phyloP scores from a whole-genome alignment of 73 alveolate genomes.

The Paraurostyla sp. region DNA sequence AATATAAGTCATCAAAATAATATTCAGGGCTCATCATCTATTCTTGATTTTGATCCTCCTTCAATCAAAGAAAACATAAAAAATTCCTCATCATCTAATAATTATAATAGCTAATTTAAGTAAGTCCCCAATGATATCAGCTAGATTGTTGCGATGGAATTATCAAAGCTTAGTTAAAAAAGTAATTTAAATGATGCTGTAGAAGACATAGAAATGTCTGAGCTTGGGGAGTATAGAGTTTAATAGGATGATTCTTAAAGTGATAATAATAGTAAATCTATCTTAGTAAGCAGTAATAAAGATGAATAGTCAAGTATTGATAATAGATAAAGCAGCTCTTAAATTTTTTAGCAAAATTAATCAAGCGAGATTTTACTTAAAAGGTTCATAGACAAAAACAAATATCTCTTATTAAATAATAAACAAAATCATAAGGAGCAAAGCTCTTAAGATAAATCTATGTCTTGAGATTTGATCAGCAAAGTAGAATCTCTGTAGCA shows the following conservation, averaged over 20 bases:
- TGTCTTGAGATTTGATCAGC: constrained; percentile 28
- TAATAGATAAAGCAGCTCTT: background rate
- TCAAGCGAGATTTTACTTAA: no score
- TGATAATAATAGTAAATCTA: background rate
- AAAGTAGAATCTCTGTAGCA: constrained; percentile 12
- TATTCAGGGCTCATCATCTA: background rate
- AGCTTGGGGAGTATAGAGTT: no score
- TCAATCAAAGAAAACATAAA: background rate
- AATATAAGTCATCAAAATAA: constrained; percentile 42
- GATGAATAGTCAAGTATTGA: background rate
- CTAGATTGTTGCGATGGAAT: background rate
- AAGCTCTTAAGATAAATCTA: background rate
- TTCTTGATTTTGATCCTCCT: background rate
- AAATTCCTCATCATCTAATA: background rate
- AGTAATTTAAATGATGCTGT: background rate
- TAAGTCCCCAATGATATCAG: constrained; percentile 19
- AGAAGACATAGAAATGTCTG: no score
- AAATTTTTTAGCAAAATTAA: no score
- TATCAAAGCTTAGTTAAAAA: background rate
- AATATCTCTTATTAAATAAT: background rate
- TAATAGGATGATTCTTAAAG: background rate
- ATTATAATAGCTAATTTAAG: background rate
- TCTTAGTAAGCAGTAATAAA: background rate
- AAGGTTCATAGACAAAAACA: background rate
- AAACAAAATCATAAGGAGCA: background rate